These are phyloP conservation scores for Xylaria polymorpha DNA, from an alignment of 2,329 filamentous ascomycete genomes.

Conservation along the genomic window DNA sequence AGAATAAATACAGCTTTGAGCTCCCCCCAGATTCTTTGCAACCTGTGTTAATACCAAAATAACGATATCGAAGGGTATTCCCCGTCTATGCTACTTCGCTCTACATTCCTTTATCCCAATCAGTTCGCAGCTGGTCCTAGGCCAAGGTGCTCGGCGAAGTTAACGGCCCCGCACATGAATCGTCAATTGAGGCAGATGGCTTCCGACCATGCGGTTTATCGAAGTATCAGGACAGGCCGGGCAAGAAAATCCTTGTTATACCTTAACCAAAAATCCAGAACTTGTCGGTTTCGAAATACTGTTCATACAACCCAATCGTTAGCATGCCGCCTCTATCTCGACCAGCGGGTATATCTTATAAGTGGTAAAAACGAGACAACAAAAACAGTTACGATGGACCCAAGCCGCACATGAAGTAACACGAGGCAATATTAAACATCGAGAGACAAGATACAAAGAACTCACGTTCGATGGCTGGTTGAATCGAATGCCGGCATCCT, in stretches of 20 bases:
- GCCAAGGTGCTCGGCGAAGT: constrained; percentile 20
- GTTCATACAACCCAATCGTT: constrained; percentile 25
- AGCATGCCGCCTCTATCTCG: constrained; percentile 25
- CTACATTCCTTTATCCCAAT: constrained; percentile 39
- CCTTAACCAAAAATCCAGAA: constrained; percentile 69
- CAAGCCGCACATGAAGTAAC: neutral
- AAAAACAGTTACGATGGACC: constrained; percentile 6
- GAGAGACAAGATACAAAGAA: constrained; percentile 43
- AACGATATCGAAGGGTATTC: constrained; percentile 42
- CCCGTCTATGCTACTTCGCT: constrained; percentile 44
- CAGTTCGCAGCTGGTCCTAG: constrained; percentile 13
- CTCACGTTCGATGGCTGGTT: constrained; percentile 80
- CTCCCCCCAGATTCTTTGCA: constrained; percentile 28
- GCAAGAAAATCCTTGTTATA: constrained; percentile 8
- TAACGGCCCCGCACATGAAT: neutral
- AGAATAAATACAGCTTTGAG: neutral
- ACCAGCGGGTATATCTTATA: neutral
- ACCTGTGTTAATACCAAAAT: constrained; percentile 38
- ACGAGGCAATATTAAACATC: neutral
- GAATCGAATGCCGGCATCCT: constrained; percentile 77
- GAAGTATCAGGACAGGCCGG: constrained; percentile 30
- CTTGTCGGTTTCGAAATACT: constrained; percentile 68
- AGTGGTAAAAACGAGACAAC: neutral
- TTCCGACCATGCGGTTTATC: constrained; percentile 7
- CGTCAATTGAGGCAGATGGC: constrained; percentile 8